Conservation (phyloP, 2,329 filamentous ascomycete species). For the Paecilomyces variotii region DNA sequence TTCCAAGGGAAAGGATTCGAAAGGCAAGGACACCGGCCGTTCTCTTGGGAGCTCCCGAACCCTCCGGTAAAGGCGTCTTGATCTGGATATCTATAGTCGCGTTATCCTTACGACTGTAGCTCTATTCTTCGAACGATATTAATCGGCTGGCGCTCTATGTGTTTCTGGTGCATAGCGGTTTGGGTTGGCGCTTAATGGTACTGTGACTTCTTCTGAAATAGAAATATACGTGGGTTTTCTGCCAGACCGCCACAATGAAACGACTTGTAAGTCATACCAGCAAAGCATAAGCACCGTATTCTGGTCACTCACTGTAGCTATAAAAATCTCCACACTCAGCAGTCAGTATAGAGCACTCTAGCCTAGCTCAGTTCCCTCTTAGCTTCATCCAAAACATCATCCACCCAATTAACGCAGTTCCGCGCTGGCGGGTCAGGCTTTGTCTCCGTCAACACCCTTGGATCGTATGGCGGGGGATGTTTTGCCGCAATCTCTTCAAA, state of each 20-base stretch:
- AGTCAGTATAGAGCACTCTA: not conserved
- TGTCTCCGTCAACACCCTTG: not conserved
- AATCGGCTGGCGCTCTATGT: not conserved
- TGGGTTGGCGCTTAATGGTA: not conserved
- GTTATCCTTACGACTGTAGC: not conserved
- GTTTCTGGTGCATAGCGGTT: not conserved
- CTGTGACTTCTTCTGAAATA: not conserved
- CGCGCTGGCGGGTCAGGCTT: not conserved
- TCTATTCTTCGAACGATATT: not conserved
- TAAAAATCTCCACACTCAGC: too few species aligned
- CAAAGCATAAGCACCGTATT: too few species aligned
- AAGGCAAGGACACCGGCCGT: conserved; percentile 3
- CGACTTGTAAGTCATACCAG: too few species aligned
- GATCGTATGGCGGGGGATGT: not conserved
- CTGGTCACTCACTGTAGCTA: too few species aligned
- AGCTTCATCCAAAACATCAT: not conserved
- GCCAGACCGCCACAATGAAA: too few species aligned
- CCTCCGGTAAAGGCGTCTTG: not conserved
- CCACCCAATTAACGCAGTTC: not conserved
- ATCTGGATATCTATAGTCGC: not conserved
- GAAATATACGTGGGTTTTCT: not conserved
- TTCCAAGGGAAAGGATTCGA: conserved; percentile 12
- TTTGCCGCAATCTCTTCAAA: not conserved
- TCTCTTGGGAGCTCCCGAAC: conserved; percentile 7
- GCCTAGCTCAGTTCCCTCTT: not conserved